A percentile compares a stretch with the other conserved stretches of the same genome.
phyloP scores from a whole-genome alignment of 177 flowering plant species.

The Vitis hybrid region DNA sequence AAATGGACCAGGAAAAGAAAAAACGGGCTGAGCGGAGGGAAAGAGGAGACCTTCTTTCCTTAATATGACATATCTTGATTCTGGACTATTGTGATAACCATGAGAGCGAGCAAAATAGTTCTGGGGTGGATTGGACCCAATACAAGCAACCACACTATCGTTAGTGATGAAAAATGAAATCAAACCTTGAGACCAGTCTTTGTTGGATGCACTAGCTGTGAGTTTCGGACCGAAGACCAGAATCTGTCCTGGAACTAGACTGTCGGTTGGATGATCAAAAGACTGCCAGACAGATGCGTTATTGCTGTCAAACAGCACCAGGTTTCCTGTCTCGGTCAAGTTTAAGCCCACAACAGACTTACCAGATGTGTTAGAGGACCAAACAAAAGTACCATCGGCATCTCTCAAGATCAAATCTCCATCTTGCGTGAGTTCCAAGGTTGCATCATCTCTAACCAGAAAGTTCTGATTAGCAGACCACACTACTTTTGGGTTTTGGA shows the following conservation, averaged over 20 bases:
- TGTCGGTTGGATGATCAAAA: slow-evolving; percentile 10
- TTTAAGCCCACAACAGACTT: not conserved
- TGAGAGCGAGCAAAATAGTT: no score
- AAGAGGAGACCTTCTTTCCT: no score
- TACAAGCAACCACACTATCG: not conserved
- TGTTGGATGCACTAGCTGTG: not conserved
- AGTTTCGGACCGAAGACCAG: not conserved
- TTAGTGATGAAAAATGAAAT: not conserved
- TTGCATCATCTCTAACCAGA: slow-evolving; percentile 3
- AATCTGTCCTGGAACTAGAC: not conserved
- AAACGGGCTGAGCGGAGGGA: no score
- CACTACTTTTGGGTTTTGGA: not conserved
- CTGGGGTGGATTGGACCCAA: slow-evolving; percentile 1
- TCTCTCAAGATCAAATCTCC: slow-evolving; percentile 16
- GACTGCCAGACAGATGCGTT: slow-evolving; percentile 1
- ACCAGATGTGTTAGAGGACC: slow-evolving; percentile 13
- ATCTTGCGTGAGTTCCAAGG: slow-evolving; percentile 3
- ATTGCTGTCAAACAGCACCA: not conserved
- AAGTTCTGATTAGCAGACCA: slow-evolving; percentile 18
- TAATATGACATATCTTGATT: no score
- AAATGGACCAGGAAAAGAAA: no score
- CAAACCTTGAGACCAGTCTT: not conserved
- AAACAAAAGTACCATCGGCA: slow-evolving; percentile 1
- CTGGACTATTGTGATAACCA: no score
- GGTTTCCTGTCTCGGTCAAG: not conserved